These are phyloP conservation scores for Lathyrus tuberosus DNA, from an alignment of 306 rosid genomes.

Conservation along the genomic window DNA sequence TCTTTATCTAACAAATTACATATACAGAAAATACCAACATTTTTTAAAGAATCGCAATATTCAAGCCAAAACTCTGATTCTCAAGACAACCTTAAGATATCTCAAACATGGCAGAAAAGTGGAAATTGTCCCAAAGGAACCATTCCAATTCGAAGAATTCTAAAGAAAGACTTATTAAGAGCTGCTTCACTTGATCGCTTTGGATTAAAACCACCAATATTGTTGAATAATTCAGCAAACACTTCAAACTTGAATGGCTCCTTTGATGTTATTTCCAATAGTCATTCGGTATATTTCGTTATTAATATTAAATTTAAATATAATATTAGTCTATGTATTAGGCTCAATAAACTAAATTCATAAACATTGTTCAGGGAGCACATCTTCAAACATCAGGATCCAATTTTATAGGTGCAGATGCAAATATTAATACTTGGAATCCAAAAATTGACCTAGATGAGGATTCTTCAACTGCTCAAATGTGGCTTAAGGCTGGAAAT, in stretches of 20 bases:
- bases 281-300: conserved; percentile 44
- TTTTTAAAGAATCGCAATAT: neutral
- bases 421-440: conserved; percentile 61
- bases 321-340: too few species aligned
- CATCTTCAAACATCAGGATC: conserved; percentile 45
- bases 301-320: too few species aligned
- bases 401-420: conserved; percentile 57
- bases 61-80: conserved; percentile 1
- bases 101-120: conserved; percentile 64
- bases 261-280: neutral
- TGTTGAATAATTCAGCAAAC: conserved; percentile 1
- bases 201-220: conserved; percentile 45
- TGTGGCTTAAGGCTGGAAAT: conserved; percentile 55
- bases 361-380: conserved; percentile 41
- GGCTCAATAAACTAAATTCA: too few species aligned
- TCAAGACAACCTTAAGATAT: neutral
- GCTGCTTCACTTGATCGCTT: conserved; percentile 45
- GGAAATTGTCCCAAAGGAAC: conserved; percentile 78
- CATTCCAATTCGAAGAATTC: conserved; percentile 62
- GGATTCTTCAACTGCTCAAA: conserved; percentile 65
- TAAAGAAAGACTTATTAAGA: conserved; percentile 47
- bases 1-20: neutral
- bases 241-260: conserved; percentile 17
- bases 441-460: conserved; percentile 47
- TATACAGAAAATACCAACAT: conserved; percentile 53